Evolutionary conservation across 148 eudicot genomes (phyloP).

Genomic region (Gaultheria prostrata): DNA sequence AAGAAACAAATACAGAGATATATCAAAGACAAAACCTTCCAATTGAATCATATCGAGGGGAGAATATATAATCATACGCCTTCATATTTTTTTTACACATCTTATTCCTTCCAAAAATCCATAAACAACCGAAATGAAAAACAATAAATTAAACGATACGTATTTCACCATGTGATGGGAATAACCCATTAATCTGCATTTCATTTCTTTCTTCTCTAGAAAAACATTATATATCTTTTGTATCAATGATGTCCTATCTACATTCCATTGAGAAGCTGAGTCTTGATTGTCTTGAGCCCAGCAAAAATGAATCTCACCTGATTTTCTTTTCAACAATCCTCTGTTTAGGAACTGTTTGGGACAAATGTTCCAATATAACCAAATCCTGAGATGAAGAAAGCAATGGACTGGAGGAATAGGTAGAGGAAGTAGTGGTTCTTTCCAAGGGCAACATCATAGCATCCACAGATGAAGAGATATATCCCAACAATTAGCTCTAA

Average conservation of each 20-base stretch:
- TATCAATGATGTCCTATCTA: background rate
- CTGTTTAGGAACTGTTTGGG: slow-evolving; percentile 32
- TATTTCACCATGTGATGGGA: background rate
- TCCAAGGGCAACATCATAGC: slow-evolving; percentile 52
- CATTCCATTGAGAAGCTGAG: background rate
- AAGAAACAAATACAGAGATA: no score
- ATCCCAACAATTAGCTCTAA: slow-evolving; percentile 54
- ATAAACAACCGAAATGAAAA: background rate
- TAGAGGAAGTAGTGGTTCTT: slow-evolving; percentile 61
- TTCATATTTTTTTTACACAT: no score
- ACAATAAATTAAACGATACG: background rate
- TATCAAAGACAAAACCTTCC: no score
- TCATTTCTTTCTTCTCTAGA: background rate
- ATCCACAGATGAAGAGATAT: slow-evolving; percentile 63
- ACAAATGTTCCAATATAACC: slow-evolving; percentile 69
- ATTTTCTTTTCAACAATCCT: background rate
- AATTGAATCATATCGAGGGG: no score
- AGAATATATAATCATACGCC: no score
- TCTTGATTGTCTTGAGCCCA: background rate
- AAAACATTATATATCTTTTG: background rate
- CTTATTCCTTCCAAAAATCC: background rate
- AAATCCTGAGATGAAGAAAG: slow-evolving; percentile 69
- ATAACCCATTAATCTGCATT: background rate
- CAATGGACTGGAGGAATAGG: slow-evolving; percentile 63
- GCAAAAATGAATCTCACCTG: background rate